A percentile compares a stretch with the other conserved stretches of the same genome.
Conservation (phyloP, 2,329 filamentous ascomycete genomes). For the Chaetothyriales sp. region DNA sequence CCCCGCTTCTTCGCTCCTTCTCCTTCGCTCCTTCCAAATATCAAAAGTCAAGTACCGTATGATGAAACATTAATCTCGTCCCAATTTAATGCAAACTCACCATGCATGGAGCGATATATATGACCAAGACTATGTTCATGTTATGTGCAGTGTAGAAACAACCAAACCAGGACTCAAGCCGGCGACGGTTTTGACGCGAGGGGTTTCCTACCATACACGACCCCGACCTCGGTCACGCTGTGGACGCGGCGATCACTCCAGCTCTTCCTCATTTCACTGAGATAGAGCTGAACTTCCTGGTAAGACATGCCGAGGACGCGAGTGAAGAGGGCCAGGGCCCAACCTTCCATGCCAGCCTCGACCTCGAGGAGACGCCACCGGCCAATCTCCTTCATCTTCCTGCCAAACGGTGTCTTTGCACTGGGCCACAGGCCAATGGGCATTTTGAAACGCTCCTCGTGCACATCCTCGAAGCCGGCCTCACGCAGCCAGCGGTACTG, state of each 20-base stretch:
- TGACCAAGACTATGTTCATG: too few species aligned
- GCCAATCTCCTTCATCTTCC: conserved; percentile 16
- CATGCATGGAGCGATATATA: too few species aligned
- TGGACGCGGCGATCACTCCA: conserved; percentile 1
- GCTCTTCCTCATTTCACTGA: conserved; percentile 14
- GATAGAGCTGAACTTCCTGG: conserved; percentile 15
- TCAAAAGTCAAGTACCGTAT: too few species aligned
- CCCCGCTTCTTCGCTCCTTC: too few species aligned
- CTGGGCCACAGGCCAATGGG: conserved; percentile 18
- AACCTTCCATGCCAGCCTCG: conserved; percentile 12
- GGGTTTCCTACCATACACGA: conserved; percentile 7
- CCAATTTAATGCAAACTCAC: too few species aligned
- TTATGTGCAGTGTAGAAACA: too few species aligned
- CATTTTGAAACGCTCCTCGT: conserved; percentile 17
- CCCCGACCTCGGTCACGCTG: conserved; percentile 3
- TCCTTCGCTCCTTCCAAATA: too few species aligned
- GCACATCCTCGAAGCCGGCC: conserved; percentile 19
- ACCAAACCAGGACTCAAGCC: too few species aligned
- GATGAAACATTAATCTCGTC: too few species aligned
- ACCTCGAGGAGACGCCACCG: conserved; percentile 10
- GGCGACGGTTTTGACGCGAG: too few species aligned
- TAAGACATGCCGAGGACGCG: conserved; percentile 16
- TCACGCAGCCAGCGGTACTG: conserved; percentile 15
- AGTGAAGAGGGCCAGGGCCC: conserved; percentile 13
- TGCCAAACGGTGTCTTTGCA: not conserved